Base-by-base conservation (phyloP, 306 rosid genomes). In the Quercus dentata region DNA sequence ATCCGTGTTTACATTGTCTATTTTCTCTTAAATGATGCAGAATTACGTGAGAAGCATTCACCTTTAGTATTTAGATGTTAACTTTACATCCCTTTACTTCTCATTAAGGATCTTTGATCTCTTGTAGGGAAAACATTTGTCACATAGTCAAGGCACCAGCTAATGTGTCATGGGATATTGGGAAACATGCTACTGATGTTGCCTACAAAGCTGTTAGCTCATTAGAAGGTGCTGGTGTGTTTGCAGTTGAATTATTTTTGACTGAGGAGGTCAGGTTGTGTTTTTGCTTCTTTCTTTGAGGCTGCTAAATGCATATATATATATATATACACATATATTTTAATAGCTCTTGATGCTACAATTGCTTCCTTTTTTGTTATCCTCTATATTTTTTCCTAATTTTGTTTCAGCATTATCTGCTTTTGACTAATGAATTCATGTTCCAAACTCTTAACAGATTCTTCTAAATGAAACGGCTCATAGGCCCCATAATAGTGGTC, bases 401-500 rank as follows among this genome's bases (percentile, higher is more conserved):
- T 74, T 27, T 11, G n/a, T 15, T 74, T 41, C 33, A 3, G 11
- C 54, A 5, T 23, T 65, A 25, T 72, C 56, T 73, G 83, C 63
- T 17, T 55, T 41, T 74, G 84, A 70, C 74, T 9, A 75, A 74
- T 73, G 21, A 52, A 31, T 56, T 38, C 69, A 27, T 54, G 12
- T 56, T 23, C 28, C 52, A 10, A 9, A 55, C 74, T 76, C 73
- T 84, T 68, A 73, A 73, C 92, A 95, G 97, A 93, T 95, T 90
- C 84, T 95, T 79, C 79, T 95, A 67, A 92, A 95, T 87, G 99
- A 95, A 90, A 97, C 93, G 41, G 99, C 97, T 7, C 98, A 97
- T 79, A 90, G 97, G 82, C 97, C 98, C 79, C 99, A 95, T 81
- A 3, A 92, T 80, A 95, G 98, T n/a, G 98, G 99, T 28, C 31